Evolutionary conservation across 2,329 filamentous ascomycete genomes (phyloP), one percentile per base, ranked within the genome.

Genomic region (Aspergillus novoparasiticus): DNA sequence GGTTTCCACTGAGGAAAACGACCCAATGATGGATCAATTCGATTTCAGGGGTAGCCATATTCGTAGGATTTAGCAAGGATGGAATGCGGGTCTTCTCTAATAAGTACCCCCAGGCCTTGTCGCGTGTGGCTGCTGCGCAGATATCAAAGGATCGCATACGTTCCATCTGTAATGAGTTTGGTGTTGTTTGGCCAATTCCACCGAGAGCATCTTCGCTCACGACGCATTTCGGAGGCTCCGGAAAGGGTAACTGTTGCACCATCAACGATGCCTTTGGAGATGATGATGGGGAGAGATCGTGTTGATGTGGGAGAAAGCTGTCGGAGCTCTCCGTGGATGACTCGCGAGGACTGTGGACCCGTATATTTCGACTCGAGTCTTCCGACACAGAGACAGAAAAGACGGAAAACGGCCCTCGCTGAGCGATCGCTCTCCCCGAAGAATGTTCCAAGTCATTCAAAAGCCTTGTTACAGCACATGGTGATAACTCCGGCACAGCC

Each of bases 11-110:
- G 4, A 74, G 66, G 51, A 75, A 73, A 34, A 69, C 65, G 8
- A 70, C 70, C 73, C 73, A 75, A 54, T 75, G 71, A 51, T 74
- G 71, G 14, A 75, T 61, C 10, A 75, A 58, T 41, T 73, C 72
- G 5, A 61, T 70, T 30, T 72, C 68, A 8, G 57, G 63, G 36
- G 60, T 60, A 11, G 65, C 51, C 4, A 70, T 59, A 5, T 43
- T 46, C 12, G 61, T 53, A 9, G 66, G 61, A 56, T 57, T 63
- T 10, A 71, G 61, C 43, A 26, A 19, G 2, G 26, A 30, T 50
- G 23, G 14, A 9, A 30, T 28, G 26, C 4, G 16, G 19, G 26
- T 19, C 16, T 2, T 30, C 10, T 16, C 23, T 19, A 26, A 4
- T 10, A 30, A 9, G 23, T 2, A 12, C 14, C 14, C 16, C 23